Percentiles rank a stretch among this genome's conserved stretches.
Evolutionary conservation across 257 asterid genomes (phyloP).

Genomic region (Gentiana straminea): DNA sequence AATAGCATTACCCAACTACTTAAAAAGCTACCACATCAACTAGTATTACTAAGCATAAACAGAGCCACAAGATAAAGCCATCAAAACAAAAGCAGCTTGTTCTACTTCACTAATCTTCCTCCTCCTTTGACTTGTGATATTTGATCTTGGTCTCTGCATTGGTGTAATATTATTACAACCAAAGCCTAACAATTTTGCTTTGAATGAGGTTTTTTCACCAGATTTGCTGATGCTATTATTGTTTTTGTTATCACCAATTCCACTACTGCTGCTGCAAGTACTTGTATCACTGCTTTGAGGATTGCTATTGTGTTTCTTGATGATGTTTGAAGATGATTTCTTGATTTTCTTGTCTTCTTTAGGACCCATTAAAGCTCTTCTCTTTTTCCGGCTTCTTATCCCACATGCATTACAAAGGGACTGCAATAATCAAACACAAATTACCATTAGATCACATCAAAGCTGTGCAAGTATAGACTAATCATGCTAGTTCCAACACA

Average conservation of each 20-base stretch:
- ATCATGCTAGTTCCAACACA: too few relatives aligned
- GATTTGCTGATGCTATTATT: conserved; percentile 13
- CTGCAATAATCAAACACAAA: conserved; percentile 33
- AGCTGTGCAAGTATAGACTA: too few relatives aligned
- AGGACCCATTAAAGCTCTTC: conserved; percentile 69
- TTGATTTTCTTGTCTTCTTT: conserved; percentile 66
- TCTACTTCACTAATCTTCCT: conserved; percentile 79
- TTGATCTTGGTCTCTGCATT: conserved; percentile 71
- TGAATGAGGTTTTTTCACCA: conserved; percentile 22
- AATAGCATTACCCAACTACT: too few relatives aligned
- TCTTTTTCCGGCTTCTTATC: conserved; percentile 83
- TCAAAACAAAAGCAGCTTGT: conserved; percentile 75
- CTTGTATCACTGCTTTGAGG: conserved; percentile 10
- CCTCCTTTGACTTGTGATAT: conserved; percentile 22
- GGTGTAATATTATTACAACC: conserved; percentile 45
- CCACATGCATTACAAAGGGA: conserved; percentile 97
- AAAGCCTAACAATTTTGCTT: conserved; percentile 42
- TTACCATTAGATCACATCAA: background rate
- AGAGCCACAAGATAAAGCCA: conserved; percentile 84
- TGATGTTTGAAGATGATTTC: conserved; percentile 26
- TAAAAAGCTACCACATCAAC: background rate
- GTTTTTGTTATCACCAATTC: conserved; percentile 44
- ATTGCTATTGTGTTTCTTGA: conserved; percentile 5
- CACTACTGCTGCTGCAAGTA: conserved; percentile 31
- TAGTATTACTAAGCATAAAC: conserved; percentile 48